Evolutionary conservation across 495 filamentous ascomycete genomes (phyloP).

Genomic region (Trypethelium eluteriae): DNA sequence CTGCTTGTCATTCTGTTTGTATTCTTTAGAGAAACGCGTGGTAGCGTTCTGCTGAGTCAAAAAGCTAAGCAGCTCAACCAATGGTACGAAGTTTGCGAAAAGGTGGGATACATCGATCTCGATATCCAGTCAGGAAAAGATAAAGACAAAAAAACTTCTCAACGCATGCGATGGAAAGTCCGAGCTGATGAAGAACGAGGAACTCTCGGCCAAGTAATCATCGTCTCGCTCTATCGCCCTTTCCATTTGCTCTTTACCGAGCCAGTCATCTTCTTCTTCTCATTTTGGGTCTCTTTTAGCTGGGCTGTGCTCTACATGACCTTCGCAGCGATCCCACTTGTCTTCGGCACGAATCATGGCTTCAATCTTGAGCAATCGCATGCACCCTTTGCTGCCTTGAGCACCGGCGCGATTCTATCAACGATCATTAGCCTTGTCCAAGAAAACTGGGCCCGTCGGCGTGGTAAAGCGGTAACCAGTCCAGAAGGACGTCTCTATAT

Average conservation of each 20-base stretch:
- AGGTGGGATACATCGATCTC: conserved; percentile 58
- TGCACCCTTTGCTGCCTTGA: conserved; percentile 69
- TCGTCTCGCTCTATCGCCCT: conserved; percentile 67
- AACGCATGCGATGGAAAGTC: conserved; percentile 75
- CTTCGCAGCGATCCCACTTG: conserved; percentile 68
- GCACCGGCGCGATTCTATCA: conserved; percentile 57
- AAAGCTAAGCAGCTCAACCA: conserved; percentile 67
- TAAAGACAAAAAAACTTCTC: conserved; percentile 34
- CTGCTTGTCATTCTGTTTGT: conserved; percentile 50
- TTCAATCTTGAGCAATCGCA: conserved; percentile 62
- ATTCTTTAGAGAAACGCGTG: conserved; percentile 75
- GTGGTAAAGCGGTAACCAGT: conserved; percentile 34
- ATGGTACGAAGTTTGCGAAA: conserved; percentile 71
- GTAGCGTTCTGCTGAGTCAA: conserved; percentile 68
- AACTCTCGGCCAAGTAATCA: conserved; percentile 62
- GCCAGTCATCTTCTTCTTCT: conserved; percentile 92
- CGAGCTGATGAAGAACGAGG: conserved; percentile 73
- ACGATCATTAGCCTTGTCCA: conserved; percentile 72
- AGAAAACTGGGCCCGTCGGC: conserved; percentile 44
- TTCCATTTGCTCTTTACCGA: conserved; percentile 85
- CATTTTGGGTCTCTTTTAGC: conserved; percentile 79
- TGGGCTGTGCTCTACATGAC: conserved; percentile 88
- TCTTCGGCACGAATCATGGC: conserved; percentile 61
- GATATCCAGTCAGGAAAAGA: conserved; percentile 34
- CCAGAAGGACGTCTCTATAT: conserved; percentile 81